Evolutionary conservation across 768 basidiomycete species (phyloP).

Genomic region (Boletus eberwhitei): DNA sequence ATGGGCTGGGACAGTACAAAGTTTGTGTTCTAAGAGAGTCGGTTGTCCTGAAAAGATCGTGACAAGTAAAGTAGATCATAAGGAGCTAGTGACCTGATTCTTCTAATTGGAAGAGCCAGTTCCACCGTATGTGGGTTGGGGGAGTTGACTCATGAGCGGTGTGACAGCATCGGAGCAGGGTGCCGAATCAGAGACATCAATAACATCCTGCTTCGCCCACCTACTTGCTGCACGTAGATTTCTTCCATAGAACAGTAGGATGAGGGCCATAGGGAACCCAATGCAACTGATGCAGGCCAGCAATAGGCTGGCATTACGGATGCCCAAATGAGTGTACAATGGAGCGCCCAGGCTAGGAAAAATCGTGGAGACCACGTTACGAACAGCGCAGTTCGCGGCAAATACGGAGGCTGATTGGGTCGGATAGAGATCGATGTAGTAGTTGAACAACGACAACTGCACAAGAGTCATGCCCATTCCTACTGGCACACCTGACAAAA

Average conservation of each 20-base stretch:
- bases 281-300: constrained; percentile 21
- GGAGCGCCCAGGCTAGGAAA: constrained; percentile 19
- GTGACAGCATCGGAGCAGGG: neutral
- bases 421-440: constrained; percentile 29
- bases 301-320: constrained; percentile 16
- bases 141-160: constrained; percentile 5
- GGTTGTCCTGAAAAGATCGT: neutral
- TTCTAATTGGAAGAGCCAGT: constrained; percentile 2
- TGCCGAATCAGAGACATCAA: neutral
- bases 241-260: constrained; percentile 15
- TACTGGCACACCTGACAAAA: constrained; percentile 25
- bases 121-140: constrained; percentile 12
- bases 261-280: constrained; percentile 16
- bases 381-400: constrained; percentile 22
- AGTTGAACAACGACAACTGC: constrained; percentile 23
- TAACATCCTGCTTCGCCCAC: constrained; percentile 19
- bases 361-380: constrained; percentile 13
- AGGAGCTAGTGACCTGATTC: neutral
- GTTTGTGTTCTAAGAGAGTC: neutral
- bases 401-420: constrained; percentile 22
- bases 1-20: neutral
- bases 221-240: constrained; percentile 14
- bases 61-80: neutral
- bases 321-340: constrained; percentile 19
- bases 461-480: constrained; percentile 29